Evolutionary conservation across 2,329 filamentous ascomycete genomes (phyloP), one percentile per base, ranked within the genome.

Genomic region (Tolypocladium tropicale): DNA sequence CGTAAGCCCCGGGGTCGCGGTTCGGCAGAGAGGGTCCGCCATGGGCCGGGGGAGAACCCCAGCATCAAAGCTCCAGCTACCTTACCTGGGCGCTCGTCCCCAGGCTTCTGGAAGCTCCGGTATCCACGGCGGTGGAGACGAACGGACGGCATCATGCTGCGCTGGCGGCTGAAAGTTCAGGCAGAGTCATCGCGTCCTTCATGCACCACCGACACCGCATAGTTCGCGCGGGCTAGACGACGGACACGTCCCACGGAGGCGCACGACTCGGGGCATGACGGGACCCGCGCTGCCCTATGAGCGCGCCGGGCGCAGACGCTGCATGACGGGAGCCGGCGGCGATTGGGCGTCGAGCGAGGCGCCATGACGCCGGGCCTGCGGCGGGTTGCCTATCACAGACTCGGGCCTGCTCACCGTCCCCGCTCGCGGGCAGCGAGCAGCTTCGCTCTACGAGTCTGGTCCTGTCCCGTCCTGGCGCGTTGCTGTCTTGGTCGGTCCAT

Each of bases 271-370:
- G 51, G 21, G 37, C 30, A 53, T 36, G 28, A 37, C 28, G 53
- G 53, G 36, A 49, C 11, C 28, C 10, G 41, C n/a, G 46, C 30
- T 54, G 57, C 30, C 51, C 33, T 53, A 55, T 55, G 49, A 54
- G 56, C 41, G 43, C 30, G 41, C 53, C 52, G 34, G 16, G 51
- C 18, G 37, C 34, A 46, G 21, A 10, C 41, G 18, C 6, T 56
- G 56, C 56, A 58, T 56, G 56, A 58, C n/a, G 56, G n/a, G 51
- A 23, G 37, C 39, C 41, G 41, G 32, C 51, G 41, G 25, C 54
- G 49, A 58, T 56, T 56, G 56, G 56, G 51, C 51, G 21, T 28
- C 14, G 33, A n/a, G 34, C 51, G 51, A 18, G 28, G 46, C 46
- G 32, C 51, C 34, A 53, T 39, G 51, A 53, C 51, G 50, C 30